Base-by-base conservation (phyloP, 1,284 basidiomycete species). In the Puccinia brachypodii region DNA sequence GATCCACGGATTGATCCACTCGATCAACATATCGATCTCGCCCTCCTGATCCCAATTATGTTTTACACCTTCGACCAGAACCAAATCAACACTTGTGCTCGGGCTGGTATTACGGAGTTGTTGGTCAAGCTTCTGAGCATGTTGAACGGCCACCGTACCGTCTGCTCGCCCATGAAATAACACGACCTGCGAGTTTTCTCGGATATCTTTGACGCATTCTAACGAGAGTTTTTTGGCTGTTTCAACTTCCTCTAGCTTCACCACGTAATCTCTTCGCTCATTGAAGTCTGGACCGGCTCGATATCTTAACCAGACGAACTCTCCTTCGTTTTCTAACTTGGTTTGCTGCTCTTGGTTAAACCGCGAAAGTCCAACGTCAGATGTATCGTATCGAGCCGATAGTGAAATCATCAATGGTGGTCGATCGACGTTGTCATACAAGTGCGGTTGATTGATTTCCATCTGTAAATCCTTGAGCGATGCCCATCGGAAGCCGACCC, bases 11-110 rank as follows among this genome's bases (percentile, higher is more conserved):
- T 38, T 38, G 22, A 75, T 75, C 36, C 47, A 75, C 16, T 75
- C 38, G 33, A 56, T 36, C 53, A 60, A 11, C 36, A 75, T 56
- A 1, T 75, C 73, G 50, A 75, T 75, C 36, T 75, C 73, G 44
- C 53, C 73, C 8, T 60, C 56, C 53, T 60, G 50, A 75, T 75
- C 73, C 73, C 73, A 75, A 36, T 75, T 75, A 60, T 75, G 73
- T 38, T 75, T 75, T 38, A 36, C 73, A 19, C 73, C 73, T 40
- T 75, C 73, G 44, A 75, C 53, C 47, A 75, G 14, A 19, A 75
- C 36, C 36, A 75, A 60, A 40, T 75, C 73, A 3, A 58, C 50
- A 58, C 31, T 53, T 44, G 56, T 44, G 44, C 36, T 64, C 28
- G 58, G 28, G 25, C 40, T 56, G 7, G 36, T 44, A 25, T 64